Conservation (phyloP, 306 rosid genomes). For the Purshia tridentata region DNA sequence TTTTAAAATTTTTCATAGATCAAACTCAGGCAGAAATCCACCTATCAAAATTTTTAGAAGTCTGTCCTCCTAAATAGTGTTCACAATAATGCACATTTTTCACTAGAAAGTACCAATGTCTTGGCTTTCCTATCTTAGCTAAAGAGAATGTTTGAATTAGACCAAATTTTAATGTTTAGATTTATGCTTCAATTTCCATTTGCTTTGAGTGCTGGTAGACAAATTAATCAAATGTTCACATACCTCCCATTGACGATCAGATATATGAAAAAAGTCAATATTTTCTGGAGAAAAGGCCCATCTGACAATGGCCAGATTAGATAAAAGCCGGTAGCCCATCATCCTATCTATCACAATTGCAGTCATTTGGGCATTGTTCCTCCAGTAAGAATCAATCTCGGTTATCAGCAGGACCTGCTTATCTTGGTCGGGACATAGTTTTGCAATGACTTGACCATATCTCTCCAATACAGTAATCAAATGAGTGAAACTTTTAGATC, state of each 20-base stretch:
- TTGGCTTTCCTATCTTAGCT: neutral
- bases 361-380: constrained; percentile 90
- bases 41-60: too few relatives aligned
- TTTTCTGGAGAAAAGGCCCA: constrained; percentile 93
- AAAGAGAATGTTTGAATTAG: neutral
- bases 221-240: neutral
- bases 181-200: neutral
- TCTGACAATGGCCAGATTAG: constrained; percentile 90
- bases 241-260: constrained; percentile 99
- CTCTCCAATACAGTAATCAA: constrained; percentile 94
- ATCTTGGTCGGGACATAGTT: constrained; percentile 81
- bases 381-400: constrained; percentile 85
- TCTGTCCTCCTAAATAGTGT: too few relatives aligned
- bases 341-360: constrained; percentile 94
- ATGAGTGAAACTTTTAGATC: constrained; percentile 97
- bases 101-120: neutral
- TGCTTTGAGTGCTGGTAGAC: neutral
- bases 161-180: neutral
- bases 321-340: constrained; percentile 96
- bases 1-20: too few relatives aligned
- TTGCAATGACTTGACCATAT: constrained; percentile 84
- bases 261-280: constrained; percentile 75
- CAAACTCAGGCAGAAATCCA: too few relatives aligned
- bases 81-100: neutral
- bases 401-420: constrained; percentile 82